Percentiles rank a stretch among this genome's conserved stretches.
phyloP scores from a whole-genome alignment of 2,329 filamentous ascomycete genomes.

The Beauveria medogensis region DNA sequence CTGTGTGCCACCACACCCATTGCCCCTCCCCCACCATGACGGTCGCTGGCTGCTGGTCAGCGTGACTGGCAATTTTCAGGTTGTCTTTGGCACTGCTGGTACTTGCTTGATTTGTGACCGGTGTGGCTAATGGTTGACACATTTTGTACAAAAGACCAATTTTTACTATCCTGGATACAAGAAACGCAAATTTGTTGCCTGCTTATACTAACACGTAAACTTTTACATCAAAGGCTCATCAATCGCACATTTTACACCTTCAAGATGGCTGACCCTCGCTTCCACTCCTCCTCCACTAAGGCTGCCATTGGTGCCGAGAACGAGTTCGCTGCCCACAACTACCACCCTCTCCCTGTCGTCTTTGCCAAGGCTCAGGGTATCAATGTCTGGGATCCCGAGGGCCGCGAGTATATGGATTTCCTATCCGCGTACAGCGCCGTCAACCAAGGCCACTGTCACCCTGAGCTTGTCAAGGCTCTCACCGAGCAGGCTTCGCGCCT shows the following conservation, averaged over 20 bases:
- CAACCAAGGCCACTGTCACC: constrained; percentile 97
- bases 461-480: constrained; percentile 84
- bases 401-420: constrained; percentile 92
- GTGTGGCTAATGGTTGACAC: background rate
- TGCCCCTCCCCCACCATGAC: constrained; percentile 13
- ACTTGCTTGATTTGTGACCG: too few relatives aligned
- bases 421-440: constrained; percentile 96
- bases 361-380: constrained; percentile 79
- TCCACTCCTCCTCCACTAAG: constrained; percentile 71
- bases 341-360: constrained; percentile 92
- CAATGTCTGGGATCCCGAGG: constrained; percentile 95
- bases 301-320: constrained; percentile 75
- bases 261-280: constrained; percentile 44
- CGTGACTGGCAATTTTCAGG: background rate
- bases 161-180: background rate
- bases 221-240: background rate
- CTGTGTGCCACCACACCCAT: background rate
- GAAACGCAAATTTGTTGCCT: background rate
- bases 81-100: background rate
- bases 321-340: constrained; percentile 91
- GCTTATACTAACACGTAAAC: background rate
- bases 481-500: constrained; percentile 82
- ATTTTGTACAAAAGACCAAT: background rate
- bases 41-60: background rate
- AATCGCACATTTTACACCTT: background rate